Percentiles rank a stretch among this genome's conserved stretches.
phyloP scores from a whole-genome alignment of 1,284 basidiomycete genomes.

The Papiliotrema terrestris region DNA sequence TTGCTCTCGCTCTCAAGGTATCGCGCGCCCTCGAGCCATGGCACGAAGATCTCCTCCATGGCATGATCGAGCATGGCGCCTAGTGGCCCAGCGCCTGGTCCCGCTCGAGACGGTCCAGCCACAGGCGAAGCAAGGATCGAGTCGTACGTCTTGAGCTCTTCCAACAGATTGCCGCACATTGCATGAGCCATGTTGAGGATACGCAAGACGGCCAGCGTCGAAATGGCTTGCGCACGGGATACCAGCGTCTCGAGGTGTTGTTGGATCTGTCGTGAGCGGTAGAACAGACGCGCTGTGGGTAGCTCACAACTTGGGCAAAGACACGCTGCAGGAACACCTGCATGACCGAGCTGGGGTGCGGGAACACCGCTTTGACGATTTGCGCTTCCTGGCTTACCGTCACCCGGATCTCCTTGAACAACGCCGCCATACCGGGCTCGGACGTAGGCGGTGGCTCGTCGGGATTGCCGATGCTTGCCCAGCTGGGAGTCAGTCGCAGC shows the following conservation, averaged over 20 bases:
- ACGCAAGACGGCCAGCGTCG: conserved; percentile 86
- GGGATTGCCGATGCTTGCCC: conserved; percentile 76
- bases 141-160: conserved; percentile 91
- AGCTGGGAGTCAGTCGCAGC: conserved; percentile 54
- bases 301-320: conserved; percentile 89
- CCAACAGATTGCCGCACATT: conserved; percentile 73
- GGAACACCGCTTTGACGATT: conserved; percentile 98
- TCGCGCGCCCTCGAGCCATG: conserved; percentile 84
- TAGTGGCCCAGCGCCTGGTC: conserved; percentile 47
- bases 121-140: conserved; percentile 56
- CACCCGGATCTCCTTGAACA: conserved; percentile 82
- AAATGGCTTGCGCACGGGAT: conserved; percentile 66
- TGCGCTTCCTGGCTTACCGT: conserved; percentile 95
- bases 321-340: conserved; percentile 97
- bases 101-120: conserved; percentile 11
- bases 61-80: conserved; percentile 87
- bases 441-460: conserved; percentile 70
- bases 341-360: conserved; percentile 95
- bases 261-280: conserved; percentile 65
- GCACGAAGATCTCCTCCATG: conserved; percentile 94
- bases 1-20: conserved; percentile 92
- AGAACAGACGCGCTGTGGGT: background rate
- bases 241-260: conserved; percentile 87
- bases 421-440: conserved; percentile 72
- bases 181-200: conserved; percentile 83